A percentile compares a stretch with the other conserved stretches of the same genome.
Conservation (phyloP, 148 eudicot genomes). For the Silene conica region DNA sequence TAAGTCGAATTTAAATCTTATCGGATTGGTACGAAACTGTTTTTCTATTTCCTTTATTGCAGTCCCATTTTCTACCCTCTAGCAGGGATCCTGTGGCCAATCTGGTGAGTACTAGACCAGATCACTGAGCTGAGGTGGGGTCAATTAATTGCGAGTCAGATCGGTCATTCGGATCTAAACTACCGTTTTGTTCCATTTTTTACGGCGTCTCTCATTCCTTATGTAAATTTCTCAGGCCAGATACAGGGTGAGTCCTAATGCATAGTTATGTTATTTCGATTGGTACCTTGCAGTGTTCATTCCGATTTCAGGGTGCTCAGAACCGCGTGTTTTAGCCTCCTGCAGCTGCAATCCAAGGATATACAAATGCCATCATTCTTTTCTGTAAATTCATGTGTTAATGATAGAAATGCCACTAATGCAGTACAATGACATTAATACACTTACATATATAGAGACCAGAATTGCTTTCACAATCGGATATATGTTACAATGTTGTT, state of each 20-base stretch:
- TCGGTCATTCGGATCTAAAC: too few species aligned
- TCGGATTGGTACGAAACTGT: too few species aligned
- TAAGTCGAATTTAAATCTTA: slow-evolving; percentile 55
- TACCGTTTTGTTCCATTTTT: too few species aligned
- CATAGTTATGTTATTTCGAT: background rate
- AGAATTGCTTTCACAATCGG: background rate
- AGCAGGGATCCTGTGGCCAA: too few species aligned
- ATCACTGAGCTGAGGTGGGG: too few species aligned
- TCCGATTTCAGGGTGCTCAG: background rate
- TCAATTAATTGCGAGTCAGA: too few species aligned
- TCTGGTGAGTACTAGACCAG: too few species aligned
- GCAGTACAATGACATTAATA: background rate
- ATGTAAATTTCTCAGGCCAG: too few species aligned
- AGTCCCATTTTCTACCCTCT: too few species aligned
- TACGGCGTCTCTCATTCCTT: too few species aligned
- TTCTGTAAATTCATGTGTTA: background rate
- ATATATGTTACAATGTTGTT: background rate
- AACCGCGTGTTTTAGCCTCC: background rate
- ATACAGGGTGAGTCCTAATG: background rate
- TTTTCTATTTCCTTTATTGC: too few species aligned
- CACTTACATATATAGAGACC: background rate
- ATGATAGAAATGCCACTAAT: background rate
- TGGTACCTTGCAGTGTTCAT: background rate
- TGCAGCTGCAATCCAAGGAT: slow-evolving; percentile 1
- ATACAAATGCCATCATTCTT: background rate